These are phyloP conservation scores for Microcyclosporella mali DNA, from an alignment of 2,329 filamentous ascomycete genomes.

Conservation along the genomic window DNA sequence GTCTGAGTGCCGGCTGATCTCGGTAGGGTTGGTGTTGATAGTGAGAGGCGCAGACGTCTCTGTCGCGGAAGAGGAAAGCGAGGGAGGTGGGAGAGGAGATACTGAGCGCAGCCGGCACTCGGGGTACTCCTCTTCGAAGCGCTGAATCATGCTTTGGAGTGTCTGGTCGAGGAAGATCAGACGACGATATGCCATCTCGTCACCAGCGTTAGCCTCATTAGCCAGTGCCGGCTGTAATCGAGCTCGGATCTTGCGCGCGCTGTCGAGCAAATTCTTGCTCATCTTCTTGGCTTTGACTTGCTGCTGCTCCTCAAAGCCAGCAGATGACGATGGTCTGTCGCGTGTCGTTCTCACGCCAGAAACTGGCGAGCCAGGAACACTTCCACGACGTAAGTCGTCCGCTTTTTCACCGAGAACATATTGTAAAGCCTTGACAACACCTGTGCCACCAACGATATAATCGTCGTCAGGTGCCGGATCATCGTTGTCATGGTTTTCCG, in stretches of 20 bases:
- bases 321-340: conserved; percentile 22
- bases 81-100: conserved; percentile 10
- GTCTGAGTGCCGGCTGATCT: conserved; percentile 23
- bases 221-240: conserved; percentile 77
- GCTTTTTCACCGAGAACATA: conserved; percentile 83
- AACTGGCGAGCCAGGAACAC: conserved; percentile 36
- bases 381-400: conserved; percentile 32
- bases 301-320: conserved; percentile 28
- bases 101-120: conserved; percentile 60
- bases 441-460: conserved; percentile 92
- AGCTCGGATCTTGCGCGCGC: conserved; percentile 79
- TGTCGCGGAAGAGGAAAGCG: conserved; percentile 14
- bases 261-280: conserved; percentile 81
- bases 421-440: conserved; percentile 86
- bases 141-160: conserved; percentile 81
- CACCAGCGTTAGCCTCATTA: conserved; percentile 63
- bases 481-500: conserved; percentile 52
- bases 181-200: conserved; percentile 72
- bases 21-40: conserved; percentile 11
- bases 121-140: conserved; percentile 94
- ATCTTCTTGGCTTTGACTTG: conserved; percentile 75
- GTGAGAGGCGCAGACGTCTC: conserved; percentile 11
- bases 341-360: conserved; percentile 42
- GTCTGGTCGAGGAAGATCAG: conserved; percentile 84
- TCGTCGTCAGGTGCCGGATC: conserved; percentile 78